These are phyloP conservation scores for Stephania yunnanensis DNA, from an alignment of 164 flowering plant genomes.

Conservation along the genomic window DNA sequence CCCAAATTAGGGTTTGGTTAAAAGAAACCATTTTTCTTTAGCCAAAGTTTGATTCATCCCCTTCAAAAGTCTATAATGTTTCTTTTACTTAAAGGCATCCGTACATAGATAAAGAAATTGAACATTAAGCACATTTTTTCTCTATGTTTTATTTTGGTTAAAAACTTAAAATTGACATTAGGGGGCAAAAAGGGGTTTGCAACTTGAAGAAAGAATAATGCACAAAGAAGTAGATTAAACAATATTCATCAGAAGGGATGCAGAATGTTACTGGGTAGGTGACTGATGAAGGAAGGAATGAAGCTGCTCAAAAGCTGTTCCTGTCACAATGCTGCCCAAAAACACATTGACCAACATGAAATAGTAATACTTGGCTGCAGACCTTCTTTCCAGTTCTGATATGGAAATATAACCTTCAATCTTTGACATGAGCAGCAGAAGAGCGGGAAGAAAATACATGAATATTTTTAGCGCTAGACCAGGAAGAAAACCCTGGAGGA, in stretches of 20 bases:
- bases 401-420: constrained; percentile 76
- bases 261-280: constrained; percentile 69
- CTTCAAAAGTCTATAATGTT: too few species aligned
- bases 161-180: too few species aligned
- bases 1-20: too few species aligned
- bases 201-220: neutral
- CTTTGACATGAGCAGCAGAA: constrained; percentile 88
- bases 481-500: constrained; percentile 97
- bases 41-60: too few species aligned
- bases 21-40: too few species aligned
- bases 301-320: constrained; percentile 95
- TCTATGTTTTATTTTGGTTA: too few species aligned
- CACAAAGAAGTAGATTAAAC: neutral
- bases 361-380: constrained; percentile 86
- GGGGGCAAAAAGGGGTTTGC: neutral
- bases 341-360: constrained; percentile 96
- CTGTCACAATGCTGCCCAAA: constrained; percentile 86
- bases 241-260: constrained; percentile 2
- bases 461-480: constrained; percentile 89
- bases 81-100: too few species aligned
- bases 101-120: too few species aligned
- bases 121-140: too few species aligned
- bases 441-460: constrained; percentile 68
- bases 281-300: constrained; percentile 83
- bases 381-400: constrained; percentile 68